These are phyloP conservation scores for Saccharomyces hybrid DNA, from an alignment of 1,139 yeast genomes.

Conservation along the genomic window DNA sequence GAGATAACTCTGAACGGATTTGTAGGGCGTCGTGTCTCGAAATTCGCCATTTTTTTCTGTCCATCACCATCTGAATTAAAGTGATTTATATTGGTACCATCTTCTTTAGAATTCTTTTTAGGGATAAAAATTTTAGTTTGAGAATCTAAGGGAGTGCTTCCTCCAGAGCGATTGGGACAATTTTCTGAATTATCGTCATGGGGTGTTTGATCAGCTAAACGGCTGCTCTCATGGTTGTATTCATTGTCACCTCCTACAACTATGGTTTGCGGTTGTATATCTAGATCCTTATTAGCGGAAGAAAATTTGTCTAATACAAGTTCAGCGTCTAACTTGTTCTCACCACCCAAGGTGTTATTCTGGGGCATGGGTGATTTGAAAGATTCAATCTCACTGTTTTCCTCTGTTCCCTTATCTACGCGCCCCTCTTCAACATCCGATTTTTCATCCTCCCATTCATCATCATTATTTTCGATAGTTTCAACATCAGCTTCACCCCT, in stretches of 20 bases:
- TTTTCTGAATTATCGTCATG: not conserved
- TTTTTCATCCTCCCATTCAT: not conserved
- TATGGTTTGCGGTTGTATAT: slow-evolving; percentile 2
- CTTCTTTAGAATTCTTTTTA: slow-evolving; percentile 8
- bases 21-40: slow-evolving; percentile 11
- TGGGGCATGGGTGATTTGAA: not conserved
- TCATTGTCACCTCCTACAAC: slow-evolving; percentile 3
- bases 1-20: slow-evolving; percentile 32
- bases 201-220: not conserved
- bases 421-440: not conserved
- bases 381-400: not conserved
- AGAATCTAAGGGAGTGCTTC: not conserved
- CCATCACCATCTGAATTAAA: not conserved
- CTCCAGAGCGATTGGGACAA: not conserved
- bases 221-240: not conserved
- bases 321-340: not conserved
- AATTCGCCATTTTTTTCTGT: not conserved
- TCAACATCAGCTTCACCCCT: not conserved
- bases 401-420: not conserved
- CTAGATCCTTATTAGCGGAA: not conserved
- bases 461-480: not conserved
- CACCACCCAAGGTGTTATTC: not conserved
- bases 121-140: slow-evolving; percentile 9
- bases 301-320: not conserved
- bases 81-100: slow-evolving; percentile 5